phyloP scores from a whole-genome alignment of 768 basidiomycete species.

The Amylocystis lapponica region DNA sequence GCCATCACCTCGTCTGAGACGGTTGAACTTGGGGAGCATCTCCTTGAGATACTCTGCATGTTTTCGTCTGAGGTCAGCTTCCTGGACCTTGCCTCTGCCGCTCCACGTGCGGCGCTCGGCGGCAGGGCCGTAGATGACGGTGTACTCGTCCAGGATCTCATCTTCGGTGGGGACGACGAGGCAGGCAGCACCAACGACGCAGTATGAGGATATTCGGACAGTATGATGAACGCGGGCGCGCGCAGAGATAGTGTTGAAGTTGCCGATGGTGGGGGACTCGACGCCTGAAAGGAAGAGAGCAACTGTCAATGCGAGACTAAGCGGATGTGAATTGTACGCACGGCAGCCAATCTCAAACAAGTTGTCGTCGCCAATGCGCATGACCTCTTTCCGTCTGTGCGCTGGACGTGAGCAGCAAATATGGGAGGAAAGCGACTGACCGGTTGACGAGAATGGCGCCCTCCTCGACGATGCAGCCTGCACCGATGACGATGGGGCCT shows the following conservation, averaged over 20 bases:
- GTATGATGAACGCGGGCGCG: constrained; percentile 80
- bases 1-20: constrained; percentile 34
- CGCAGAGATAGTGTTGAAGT: constrained; percentile 82
- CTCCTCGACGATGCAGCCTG: constrained; percentile 89
- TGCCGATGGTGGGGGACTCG: constrained; percentile 79
- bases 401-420: constrained; percentile 1
- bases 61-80: constrained; percentile 76
- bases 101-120: constrained; percentile 80
- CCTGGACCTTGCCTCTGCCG: constrained; percentile 78
- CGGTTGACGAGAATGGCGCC: constrained; percentile 86
- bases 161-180: constrained; percentile 74
- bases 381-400: constrained; percentile 66
- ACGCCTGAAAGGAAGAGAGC: constrained; percentile 75
- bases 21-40: constrained; percentile 87
- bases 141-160: constrained; percentile 76
- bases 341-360: constrained; percentile 92
- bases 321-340: constrained; percentile 40
- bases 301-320: background rate
- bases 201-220: constrained; percentile 72
- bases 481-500: constrained; percentile 87
- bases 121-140: constrained; percentile 74
- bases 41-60: constrained; percentile 90
- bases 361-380: constrained; percentile 93
- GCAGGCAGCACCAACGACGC: constrained; percentile 78
- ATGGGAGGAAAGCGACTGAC: constrained; percentile 26